These are phyloP conservation scores for Termitomyces sp. DNA, from an alignment of 768 basidiomycete species.

Conservation along the genomic window DNA sequence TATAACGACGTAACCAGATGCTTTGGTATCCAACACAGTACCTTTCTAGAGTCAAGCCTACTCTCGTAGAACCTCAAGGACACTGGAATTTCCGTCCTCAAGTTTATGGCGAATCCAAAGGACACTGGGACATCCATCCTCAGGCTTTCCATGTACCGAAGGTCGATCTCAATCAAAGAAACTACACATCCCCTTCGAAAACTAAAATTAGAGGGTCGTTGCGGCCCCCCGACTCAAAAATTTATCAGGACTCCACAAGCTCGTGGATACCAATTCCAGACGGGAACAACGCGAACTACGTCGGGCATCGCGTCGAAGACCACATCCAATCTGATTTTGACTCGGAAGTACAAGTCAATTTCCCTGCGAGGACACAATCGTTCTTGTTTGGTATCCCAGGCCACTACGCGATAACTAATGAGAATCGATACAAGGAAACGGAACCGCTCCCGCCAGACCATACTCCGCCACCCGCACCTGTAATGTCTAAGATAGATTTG, in stretches of 20 bases:
- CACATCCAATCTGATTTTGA: background rate
- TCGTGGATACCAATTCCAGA: background rate
- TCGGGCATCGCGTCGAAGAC: background rate
- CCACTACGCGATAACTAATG: background rate
- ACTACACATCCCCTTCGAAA: background rate
- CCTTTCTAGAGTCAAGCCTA: background rate
- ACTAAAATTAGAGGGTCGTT: no score
- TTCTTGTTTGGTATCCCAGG: background rate
- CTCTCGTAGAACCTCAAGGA: background rate
- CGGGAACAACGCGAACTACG: background rate
- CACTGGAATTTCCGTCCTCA: background rate
- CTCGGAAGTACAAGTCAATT: background rate
- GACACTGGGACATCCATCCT: background rate
- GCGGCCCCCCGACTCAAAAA: no score
- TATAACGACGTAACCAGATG: background rate
- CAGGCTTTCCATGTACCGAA: no score
- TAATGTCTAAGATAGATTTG: background rate
- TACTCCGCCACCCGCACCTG: background rate
- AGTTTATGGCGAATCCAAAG: no score
- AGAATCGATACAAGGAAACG: background rate
- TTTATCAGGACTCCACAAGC: background rate
- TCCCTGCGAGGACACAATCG: background rate
- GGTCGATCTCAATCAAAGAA: background rate
- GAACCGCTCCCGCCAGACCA: conserved; percentile 2
- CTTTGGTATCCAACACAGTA: background rate